phyloP scores from a whole-genome alignment of 2,329 filamentous ascomycete species.

The Nigrospora oryzae region DNA sequence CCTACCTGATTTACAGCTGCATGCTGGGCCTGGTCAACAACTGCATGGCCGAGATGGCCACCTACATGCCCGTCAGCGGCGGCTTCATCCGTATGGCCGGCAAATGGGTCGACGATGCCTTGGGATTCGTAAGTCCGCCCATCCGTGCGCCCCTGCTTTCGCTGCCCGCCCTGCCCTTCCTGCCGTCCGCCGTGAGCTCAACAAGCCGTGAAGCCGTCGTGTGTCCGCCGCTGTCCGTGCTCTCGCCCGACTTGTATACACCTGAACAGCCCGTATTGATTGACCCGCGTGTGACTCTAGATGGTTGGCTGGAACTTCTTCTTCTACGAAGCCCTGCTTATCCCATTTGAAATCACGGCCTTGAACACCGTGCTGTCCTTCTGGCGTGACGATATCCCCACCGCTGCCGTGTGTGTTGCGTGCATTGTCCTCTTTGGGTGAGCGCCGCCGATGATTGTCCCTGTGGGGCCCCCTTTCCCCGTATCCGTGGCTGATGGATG shows the following conservation, averaged over 20 bases:
- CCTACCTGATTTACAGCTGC: slow-evolving; percentile 46
- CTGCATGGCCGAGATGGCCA: slow-evolving; percentile 53
- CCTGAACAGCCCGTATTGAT: no score
- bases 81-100: slow-evolving; percentile 54
- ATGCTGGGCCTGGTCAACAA: slow-evolving; percentile 54
- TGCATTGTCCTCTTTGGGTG: slow-evolving; percentile 22
- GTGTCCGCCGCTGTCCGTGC: no score
- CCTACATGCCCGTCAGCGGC: slow-evolving; percentile 49
- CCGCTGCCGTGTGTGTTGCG: slow-evolving; percentile 34
- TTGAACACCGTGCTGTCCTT: slow-evolving; percentile 27
- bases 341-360: slow-evolving; percentile 25
- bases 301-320: slow-evolving; percentile 31
- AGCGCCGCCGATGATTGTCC: slow-evolving; percentile 10
- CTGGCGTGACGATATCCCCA: slow-evolving; percentile 32
- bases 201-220: no score
- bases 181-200: no score
- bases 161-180: no score
- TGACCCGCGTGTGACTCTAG: no score
- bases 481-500: neutral
- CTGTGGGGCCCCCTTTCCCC: slow-evolving; percentile 1
- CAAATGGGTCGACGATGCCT: slow-evolving; percentile 53
- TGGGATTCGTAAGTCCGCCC: slow-evolving; percentile 33
- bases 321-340: slow-evolving; percentile 23
- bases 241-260: no score
- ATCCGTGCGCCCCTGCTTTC: no score